Base-by-base conservation (phyloP, 108 stramenopile genomes). In the Schizochytrium sp. region DNA sequence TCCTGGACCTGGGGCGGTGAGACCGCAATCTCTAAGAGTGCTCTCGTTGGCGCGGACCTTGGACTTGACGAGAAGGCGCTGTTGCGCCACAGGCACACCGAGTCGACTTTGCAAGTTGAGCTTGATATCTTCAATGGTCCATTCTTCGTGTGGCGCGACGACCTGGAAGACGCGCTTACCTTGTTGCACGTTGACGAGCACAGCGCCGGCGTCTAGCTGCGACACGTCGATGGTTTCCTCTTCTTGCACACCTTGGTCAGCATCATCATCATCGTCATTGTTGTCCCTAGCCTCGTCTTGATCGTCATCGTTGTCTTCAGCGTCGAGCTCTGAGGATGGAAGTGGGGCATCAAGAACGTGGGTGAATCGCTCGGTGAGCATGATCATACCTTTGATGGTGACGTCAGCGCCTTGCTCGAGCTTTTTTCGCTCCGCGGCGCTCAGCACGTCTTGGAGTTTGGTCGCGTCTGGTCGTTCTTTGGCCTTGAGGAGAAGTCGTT, bases 31-130 rank as follows among this genome's bases (percentile, higher is more conserved):
- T 23, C 18, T 3, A 45, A 83, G 48, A 6, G 76, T 53, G 28
- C 14, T 16, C 16, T 53, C 51, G 51, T 83, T 83, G 48, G 19
- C 76, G 25, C 76, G 76, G 48, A 83, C 76, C 76, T 83, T 83
- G 19, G 48, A 47, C 51, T 83, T 83, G 51, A 83, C 48, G n/a
- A 83, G 25, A 8, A 83, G 28, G 12, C 76, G 12, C 4, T 83
- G 76, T 23, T 83, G 76, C 45, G 76, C 76, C n/a, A 83, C 48
- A 53, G 76, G 76, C 76, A 83, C 76, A 34, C 76, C 76, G 45
- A 83, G 48, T 18, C 51, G 45, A 18, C 48, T 53, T 53, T 53
- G 76, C 45, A 83, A 12, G 51, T 53, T 53, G 19, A 53, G 48
- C 76, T 83, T 83, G 23, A 83, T 45, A 2, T 83, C 76, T 41